phyloP scores from a whole-genome alignment of 1,139 yeast genomes.

The Suhomyces choctaworum region DNA sequence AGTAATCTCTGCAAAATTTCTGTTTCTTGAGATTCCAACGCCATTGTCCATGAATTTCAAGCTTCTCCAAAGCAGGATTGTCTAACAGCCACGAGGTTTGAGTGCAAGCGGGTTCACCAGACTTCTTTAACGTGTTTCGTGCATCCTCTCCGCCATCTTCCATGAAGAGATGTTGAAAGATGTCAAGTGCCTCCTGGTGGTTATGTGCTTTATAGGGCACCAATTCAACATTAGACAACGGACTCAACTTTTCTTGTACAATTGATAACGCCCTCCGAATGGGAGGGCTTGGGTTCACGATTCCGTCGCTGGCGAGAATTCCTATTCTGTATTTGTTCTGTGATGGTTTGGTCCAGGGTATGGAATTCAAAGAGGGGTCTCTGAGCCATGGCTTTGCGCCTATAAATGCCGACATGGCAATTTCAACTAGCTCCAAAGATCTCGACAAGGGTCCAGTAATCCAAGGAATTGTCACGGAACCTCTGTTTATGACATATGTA shows the following conservation, averaged over 20 bases:
- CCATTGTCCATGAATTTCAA: conserved; percentile 17
- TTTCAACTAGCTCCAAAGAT: conserved; percentile 26
- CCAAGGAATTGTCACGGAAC: conserved; percentile 18
- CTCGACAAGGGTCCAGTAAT: conserved; percentile 49
- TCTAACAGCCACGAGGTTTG: conserved; percentile 23
- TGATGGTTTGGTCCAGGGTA: conserved; percentile 19
- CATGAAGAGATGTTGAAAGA: conserved; percentile 20
- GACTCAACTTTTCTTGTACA: conserved; percentile 17
- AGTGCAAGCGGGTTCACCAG: conserved; percentile 24
- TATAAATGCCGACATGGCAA: conserved; percentile 28
- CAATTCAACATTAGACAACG: conserved; percentile 18
- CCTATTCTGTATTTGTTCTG: conserved; percentile 19
- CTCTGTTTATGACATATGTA: conserved; percentile 17
- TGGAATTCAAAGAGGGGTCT: conserved; percentile 20
- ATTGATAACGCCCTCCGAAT: conserved; percentile 23
- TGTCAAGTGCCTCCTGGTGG: conserved; percentile 17
- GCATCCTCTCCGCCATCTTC: conserved; percentile 28
- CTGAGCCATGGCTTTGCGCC: conserved; percentile 26
- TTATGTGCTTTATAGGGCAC: conserved; percentile 20
- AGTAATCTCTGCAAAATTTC: conserved; percentile 22
- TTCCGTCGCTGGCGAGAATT: conserved; percentile 18
- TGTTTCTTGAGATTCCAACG: conserved; percentile 24
- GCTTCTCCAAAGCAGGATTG: conserved; percentile 8
- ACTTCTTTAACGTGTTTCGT: conserved; percentile 14
- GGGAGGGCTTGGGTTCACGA: conserved; percentile 25